These are phyloP conservation scores for Diaporthe capsici DNA, from an alignment of 2,329 filamentous ascomycete genomes.

Conservation along the genomic window DNA sequence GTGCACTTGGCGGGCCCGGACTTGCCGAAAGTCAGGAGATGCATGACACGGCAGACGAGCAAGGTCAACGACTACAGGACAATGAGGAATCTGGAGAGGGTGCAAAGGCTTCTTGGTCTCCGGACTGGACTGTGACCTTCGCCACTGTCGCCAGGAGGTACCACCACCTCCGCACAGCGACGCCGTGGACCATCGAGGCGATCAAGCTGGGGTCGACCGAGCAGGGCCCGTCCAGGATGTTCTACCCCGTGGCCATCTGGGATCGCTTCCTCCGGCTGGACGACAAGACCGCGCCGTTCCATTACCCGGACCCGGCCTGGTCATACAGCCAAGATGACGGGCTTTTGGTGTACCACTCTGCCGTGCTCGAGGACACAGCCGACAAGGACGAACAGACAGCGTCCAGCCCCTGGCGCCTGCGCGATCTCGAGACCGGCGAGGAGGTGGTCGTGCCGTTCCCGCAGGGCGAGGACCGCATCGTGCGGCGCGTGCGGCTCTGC, in stretches of 20 bases:
- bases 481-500: slow-evolving; percentile 68
- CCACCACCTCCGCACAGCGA: slow-evolving; percentile 63
- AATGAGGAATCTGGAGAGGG: background rate
- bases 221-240: slow-evolving; percentile 50
- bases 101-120: background rate
- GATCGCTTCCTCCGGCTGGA: slow-evolving; percentile 59
- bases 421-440: slow-evolving; percentile 63
- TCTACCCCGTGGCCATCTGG: slow-evolving; percentile 56
- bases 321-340: slow-evolving; percentile 66
- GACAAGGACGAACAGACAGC: background rate
- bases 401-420: slow-evolving; percentile 56
- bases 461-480: slow-evolving; percentile 60
- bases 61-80: background rate
- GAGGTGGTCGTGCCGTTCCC: slow-evolving; percentile 65
- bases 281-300: slow-evolving; percentile 56
- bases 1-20: slow-evolving; percentile 39
- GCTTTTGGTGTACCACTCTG: slow-evolving; percentile 64
- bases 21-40: slow-evolving; percentile 34
- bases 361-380: slow-evolving; percentile 35
- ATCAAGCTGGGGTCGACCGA: slow-evolving; percentile 52
- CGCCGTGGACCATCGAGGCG: slow-evolving; percentile 61
- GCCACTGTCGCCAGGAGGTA: slow-evolving; percentile 68
- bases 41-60: background rate
- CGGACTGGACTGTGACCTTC: slow-evolving; percentile 60
- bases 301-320: slow-evolving; percentile 66